Base-by-base conservation (phyloP, 2,329 filamentous ascomycete genomes). In the Phialophora macrospora region DNA sequence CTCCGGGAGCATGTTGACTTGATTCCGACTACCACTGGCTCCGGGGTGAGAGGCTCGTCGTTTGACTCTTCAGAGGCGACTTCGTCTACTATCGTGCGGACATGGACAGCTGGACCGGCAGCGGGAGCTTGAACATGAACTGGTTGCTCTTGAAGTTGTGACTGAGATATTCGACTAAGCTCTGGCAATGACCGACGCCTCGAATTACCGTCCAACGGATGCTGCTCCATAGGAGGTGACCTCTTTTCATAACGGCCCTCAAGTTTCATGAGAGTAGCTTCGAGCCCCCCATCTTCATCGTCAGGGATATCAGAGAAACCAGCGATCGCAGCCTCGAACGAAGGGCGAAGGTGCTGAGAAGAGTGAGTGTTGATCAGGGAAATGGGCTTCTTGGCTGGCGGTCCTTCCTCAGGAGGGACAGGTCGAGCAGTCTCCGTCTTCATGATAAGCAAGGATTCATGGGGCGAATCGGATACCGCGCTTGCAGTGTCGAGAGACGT, bases 191-290 rank as follows among this genome's bases (percentile, higher is more conserved):
- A 69, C 44, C 67, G 61, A 12, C 68, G 48, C 34, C 51, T 64
- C 12, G 58, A 60, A 20, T 62, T 34, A 24, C 63, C 59, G 49
- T 71, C 64, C 7, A 66, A 24, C 17, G 70, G 66, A 38, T 68
- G 62, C 44, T 69, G 69, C n/a, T 68, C 64, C 20, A 71, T 60
- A 3, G 69, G 69, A 48, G 74, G 71, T 71, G 73, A 74, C 6
- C 76, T 86, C 71, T 84, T 88, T 74, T 89, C 85, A 72, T 89
- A 95, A 71, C 87, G 94, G 9, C 95, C 95, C 79, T 99, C 95
- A 0, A 99, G 83, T 74, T 98, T 99, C 72, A 93, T 79, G 58
- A 99, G 77, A 0, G 95, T 92, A n/a, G 93, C 93, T 74, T 98
- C 95, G 28, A 98, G 88, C 12, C 94, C 94, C 6, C 92, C 92